Conservation (phyloP, 768 basidiomycete genomes). For the Tricholoma furcatifolium region DNA sequence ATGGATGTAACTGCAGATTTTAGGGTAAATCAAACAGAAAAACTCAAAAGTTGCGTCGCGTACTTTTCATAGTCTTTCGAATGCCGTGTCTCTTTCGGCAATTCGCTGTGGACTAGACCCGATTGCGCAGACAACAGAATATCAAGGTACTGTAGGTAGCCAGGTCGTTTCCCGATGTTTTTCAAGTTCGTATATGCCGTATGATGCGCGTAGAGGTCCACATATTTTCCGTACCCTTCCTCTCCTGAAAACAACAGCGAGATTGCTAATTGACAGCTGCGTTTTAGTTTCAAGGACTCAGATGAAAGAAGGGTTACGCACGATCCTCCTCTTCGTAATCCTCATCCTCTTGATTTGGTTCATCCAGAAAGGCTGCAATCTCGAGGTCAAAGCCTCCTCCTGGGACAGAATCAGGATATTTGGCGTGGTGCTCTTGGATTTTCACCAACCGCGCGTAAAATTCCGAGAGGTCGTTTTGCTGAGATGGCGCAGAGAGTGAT, state of each 20-base stretch:
- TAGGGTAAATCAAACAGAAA: constrained; percentile 6
- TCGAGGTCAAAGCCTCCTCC: constrained; percentile 82
- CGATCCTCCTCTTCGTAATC: constrained; percentile 86
- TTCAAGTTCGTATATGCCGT: constrained; percentile 88
- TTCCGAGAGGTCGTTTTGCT: constrained; percentile 79
- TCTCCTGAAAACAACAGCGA: constrained; percentile 93
- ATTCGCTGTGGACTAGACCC: constrained; percentile 62
- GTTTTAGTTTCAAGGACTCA: constrained; percentile 3
- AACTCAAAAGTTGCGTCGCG: constrained; percentile 25
- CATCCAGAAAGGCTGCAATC: constrained; percentile 78
- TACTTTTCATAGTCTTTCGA: constrained; percentile 81
- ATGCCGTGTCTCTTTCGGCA: constrained; percentile 63
- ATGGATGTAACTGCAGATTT: constrained; percentile 68
- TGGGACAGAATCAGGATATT: constrained; percentile 88
- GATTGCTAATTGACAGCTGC: constrained; percentile 47
- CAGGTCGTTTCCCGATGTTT: constrained; percentile 76
- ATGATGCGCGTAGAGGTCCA: constrained; percentile 90
- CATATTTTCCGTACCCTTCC: constrained; percentile 91
- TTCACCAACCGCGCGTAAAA: constrained; percentile 96
- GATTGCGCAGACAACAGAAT: constrained; percentile 67
- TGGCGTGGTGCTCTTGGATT: constrained; percentile 94
- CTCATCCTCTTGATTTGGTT: constrained; percentile 71
- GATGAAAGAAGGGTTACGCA: constrained; percentile 39
- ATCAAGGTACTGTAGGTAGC: constrained; percentile 94
- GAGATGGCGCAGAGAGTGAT: constrained; percentile 53